Evolutionary conservation across 2,329 filamentous ascomycete genomes (phyloP).

Genomic region (Coniochaeta sp.): DNA sequence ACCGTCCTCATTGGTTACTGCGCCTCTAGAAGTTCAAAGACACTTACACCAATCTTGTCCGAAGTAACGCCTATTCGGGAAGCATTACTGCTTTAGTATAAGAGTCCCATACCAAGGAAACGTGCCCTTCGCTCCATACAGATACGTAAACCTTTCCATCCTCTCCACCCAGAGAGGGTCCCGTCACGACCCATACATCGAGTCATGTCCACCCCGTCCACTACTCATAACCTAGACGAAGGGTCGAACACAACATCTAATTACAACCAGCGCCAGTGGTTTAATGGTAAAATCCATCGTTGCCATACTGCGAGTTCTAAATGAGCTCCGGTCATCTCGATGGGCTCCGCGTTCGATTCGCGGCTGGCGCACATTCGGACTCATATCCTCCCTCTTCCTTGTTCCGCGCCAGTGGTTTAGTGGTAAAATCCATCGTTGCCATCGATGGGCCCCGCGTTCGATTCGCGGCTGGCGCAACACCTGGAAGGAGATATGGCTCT

Average conservation of each 20-base stretch:
- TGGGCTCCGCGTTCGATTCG: not conserved
- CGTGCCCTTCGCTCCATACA: too few species aligned
- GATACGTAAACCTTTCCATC: not conserved
- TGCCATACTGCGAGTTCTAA: constrained; percentile 26
- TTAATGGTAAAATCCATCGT: constrained; percentile 45
- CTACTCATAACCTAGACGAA: not conserved
- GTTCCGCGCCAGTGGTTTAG: constrained; percentile 31
- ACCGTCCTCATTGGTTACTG: not conserved
- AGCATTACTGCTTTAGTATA: too few species aligned
- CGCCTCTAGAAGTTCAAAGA: too few species aligned
- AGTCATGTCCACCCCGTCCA: not conserved
- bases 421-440: constrained; percentile 44
- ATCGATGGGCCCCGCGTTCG: constrained; percentile 16
- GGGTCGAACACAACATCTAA: not conserved
- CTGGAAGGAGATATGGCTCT: not conserved
- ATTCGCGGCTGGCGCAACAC: not conserved
- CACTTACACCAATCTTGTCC: not conserved
- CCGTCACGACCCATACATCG: not conserved
- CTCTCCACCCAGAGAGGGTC: not conserved
- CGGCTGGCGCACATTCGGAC: not conserved
- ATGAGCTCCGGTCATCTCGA: not conserved
- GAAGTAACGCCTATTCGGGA: too few species aligned
- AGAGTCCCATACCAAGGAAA: too few species aligned
- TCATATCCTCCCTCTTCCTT: not conserved
- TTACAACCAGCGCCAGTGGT: constrained; percentile 24